phyloP scores from a whole-genome alignment of 2,329 filamentous ascomycete genomes.

The Dissoconium aciculare region DNA sequence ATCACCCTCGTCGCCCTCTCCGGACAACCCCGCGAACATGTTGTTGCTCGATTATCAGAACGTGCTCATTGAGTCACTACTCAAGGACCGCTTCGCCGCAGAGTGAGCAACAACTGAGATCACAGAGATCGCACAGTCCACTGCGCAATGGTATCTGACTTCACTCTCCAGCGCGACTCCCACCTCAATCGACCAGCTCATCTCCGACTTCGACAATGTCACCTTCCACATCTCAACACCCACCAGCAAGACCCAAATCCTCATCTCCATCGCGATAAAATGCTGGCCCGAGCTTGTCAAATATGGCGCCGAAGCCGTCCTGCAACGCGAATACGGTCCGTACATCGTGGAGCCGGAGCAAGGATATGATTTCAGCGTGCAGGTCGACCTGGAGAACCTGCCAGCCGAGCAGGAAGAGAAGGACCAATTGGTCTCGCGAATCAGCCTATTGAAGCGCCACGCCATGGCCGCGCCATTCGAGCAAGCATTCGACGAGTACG shows the following conservation, averaged over 20 bases:
- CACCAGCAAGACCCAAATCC: conserved; percentile 81
- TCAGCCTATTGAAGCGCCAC: conserved; percentile 90
- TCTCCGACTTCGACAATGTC: conserved; percentile 97
- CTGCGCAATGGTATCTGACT: conserved; percentile 17
- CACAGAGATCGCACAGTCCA: conserved; percentile 8
- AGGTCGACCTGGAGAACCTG: conserved; percentile 75
- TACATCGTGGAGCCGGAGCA: conserved; percentile 78
- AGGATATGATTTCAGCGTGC: conserved; percentile 90
- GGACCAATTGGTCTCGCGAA: conserved; percentile 72
- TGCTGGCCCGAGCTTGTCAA: conserved; percentile 85
- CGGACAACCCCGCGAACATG: too few species aligned
- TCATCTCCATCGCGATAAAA: conserved; percentile 86
- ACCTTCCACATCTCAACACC: conserved; percentile 97
- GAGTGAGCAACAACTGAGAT: too few species aligned
- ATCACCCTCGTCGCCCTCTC: too few species aligned
- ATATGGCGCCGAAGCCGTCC: conserved; percentile 82
- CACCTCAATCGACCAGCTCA: conserved; percentile 87
- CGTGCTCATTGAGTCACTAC: conserved; percentile 86
- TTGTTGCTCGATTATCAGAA: conserved; percentile 98
- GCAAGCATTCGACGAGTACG: conserved; percentile 87
- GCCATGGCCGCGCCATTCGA: conserved; percentile 98
- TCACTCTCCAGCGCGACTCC: conserved; percentile 54
- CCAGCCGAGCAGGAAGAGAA: conserved; percentile 72
- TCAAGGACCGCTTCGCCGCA: conserved; percentile 73
- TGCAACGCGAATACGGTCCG: conserved; percentile 84